Base-by-base conservation (phyloP, 2,329 filamentous ascomycete species). In the Ilyonectria sp. region DNA sequence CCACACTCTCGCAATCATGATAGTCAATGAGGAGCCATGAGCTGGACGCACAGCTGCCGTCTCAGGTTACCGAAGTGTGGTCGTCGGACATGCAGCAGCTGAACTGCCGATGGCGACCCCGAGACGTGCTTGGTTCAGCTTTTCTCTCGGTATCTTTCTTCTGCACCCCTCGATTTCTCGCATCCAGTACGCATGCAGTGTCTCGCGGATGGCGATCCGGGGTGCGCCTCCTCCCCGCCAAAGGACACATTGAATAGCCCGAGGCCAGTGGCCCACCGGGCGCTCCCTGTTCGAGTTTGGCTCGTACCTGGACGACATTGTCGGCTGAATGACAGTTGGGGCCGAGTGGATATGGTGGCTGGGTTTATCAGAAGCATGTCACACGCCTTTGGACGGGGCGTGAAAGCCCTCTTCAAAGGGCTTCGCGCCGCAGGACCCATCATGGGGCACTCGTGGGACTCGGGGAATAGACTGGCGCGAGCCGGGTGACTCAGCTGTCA, bases 1-100 rank as follows among this genome's bases (percentile, higher is more conserved):
- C 73, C 73, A 69, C 68, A 75, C 46, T 65, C 54, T 65, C 33
- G 47, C 65, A 65, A 73, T 72, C 71, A 74, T 72, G 71, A 75
- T 74, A 63, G 50, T 64, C 60, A 62, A 62, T 71, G 21, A n/a
- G 3, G 54, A 46, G 65, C 58, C 63, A 57, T 47, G 57, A 55
- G 50, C 43, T 61, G n/a, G 19, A 49, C 23, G 53, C 60, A 47
- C 67, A 59, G 60, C 58, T 71, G 59, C 64, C 60, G 64, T 68
- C 23, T 55, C 49, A 68, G 58, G 47, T 55, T 69, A 64, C 57
- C 63, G 23, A 46, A 23, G 43, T 29, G 33, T 33, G 17, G 29
- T n/a, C 29, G 23, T 35, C 4, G 31, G 23, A 21, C 21, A 23
- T 57, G 43, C n/a, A 29, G 1, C 55, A 23, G 17, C 21, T n/a